These are phyloP conservation scores for Gymnopus androsaceus DNA, from an alignment of 1,284 basidiomycete genomes.

Conservation along the genomic window DNA sequence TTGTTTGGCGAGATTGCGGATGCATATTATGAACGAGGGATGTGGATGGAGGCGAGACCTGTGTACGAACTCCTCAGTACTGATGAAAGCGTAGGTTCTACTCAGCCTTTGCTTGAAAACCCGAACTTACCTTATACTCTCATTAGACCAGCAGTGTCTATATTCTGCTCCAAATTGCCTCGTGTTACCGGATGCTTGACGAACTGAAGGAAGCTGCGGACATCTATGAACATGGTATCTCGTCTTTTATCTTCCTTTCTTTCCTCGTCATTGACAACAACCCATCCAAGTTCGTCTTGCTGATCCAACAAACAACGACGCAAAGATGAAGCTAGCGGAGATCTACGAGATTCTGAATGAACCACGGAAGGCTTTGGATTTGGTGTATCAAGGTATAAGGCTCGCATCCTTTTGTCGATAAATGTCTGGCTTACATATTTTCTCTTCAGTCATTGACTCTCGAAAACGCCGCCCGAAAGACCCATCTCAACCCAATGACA, in stretches of 20 bases:
- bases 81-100: constrained; percentile 61
- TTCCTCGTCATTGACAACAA: constrained; percentile 2
- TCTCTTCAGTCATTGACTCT: constrained; percentile 60
- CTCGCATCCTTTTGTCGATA: no score
- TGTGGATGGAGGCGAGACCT: constrained; percentile 75
- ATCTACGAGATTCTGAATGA: constrained; percentile 85
- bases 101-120: constrained; percentile 6
- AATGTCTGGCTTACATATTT: no score
- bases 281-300: constrained; percentile 62
- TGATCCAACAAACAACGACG: constrained; percentile 76
- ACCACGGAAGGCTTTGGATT: constrained; percentile 78
- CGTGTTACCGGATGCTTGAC: constrained; percentile 74
- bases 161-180: constrained; percentile 68
- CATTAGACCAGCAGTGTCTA: constrained; percentile 68
- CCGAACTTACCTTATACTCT: background rate
- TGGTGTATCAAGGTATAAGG: constrained; percentile 79
- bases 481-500: constrained; percentile 18
- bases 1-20: constrained; percentile 85
- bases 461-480: constrained; percentile 52
- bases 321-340: constrained; percentile 87
- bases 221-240: constrained; percentile 82
- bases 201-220: constrained; percentile 77
- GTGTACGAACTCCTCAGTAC: constrained; percentile 78
- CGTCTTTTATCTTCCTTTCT: constrained; percentile 22
- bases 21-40: constrained; percentile 74